Evolutionary conservation across 108 stramenopile species (phyloP), one percentile per base, ranked within the genome.

Genomic region (Cyclotella cryptica): DNA sequence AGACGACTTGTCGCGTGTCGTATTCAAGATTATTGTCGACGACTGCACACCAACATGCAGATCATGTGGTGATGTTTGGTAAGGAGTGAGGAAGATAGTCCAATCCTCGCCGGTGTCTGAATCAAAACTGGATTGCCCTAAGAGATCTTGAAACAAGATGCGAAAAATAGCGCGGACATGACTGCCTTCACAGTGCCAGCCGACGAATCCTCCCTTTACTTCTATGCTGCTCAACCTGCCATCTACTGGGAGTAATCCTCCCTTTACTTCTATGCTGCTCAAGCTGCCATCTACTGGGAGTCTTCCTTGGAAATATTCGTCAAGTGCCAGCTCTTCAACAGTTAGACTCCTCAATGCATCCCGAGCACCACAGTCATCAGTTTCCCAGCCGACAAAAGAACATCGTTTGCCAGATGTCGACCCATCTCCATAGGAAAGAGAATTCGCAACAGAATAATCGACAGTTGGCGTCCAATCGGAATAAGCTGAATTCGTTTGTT

Each of bases 101-200:
- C 30, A 17, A 10, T 78, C 58, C 35, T 79, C 58, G 42, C 86
- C 54, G 24, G 55, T 10, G 49, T 47, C 51, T 4, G 49, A 41
- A 8, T 45, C 44, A 10, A 22, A 18, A 17, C 49, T 24, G 14
- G 7, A 35, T 39, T 12, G 44, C 28, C 24, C 61, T 28, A 80
- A 27, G 10, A 64, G 10, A 53, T 74, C 42, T 35, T 71, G 80
- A 29, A 86, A 92, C 11, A 95, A 26, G 22, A 95, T 88, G 70
- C 94, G 86, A 80, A 92, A 95, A n/a, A 95, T 67, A 11, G 84
- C 69, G 18, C 92, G 78, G 28, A 91, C 74, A 61, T 85, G 86
- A 7, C 88, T 88, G 28, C 94, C 94, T 75, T 95, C 94, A 69
- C 91, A 87, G 64, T 95, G 94, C 86, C 88, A 95, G 0, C 94